Conservation (phyloP, 2,329 filamentous ascomycete species). For the Fusarium beomiforme region DNA sequence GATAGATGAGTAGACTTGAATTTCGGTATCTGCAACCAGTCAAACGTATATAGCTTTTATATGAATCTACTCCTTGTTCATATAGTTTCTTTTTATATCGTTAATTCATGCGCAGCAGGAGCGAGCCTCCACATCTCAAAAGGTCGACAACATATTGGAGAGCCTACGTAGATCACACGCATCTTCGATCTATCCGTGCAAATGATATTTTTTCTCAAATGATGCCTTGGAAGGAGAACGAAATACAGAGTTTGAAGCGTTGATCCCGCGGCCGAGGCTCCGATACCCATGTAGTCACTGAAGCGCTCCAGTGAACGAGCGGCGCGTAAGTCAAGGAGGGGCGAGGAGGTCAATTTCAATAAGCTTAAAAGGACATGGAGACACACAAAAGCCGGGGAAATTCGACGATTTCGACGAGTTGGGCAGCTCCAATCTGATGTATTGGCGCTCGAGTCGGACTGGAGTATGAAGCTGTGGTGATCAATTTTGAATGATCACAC, state of each 20-base stretch:
- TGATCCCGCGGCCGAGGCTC: constrained; percentile 8
- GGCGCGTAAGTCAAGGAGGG: constrained; percentile 32
- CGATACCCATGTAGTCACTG: constrained; percentile 16
- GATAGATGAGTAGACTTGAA: neutral
- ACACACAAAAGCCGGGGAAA: neutral
- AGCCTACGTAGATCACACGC: neutral
- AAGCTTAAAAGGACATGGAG: neutral
- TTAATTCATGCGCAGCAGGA: constrained; percentile 1
- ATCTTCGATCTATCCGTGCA: constrained; percentile 10
- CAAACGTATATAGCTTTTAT: neutral
- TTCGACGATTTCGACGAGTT: neutral
- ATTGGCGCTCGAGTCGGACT: constrained; percentile 15
- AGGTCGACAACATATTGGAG: neutral
- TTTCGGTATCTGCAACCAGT: too few species aligned
- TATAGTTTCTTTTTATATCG: neutral
- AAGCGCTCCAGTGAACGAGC: constrained; percentile 31
- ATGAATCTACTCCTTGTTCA: neutral
- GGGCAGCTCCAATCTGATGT: neutral
- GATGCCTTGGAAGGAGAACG: neutral
- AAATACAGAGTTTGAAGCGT: constrained; percentile 4
- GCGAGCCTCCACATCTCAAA: neutral
- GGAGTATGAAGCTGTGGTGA: neutral
- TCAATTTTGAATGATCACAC: neutral
- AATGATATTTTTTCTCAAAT: neutral
- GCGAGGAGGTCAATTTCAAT: neutral